A percentile compares a stretch with the other conserved stretches of the same genome.
These are phyloP conservation scores for Metschnikowia peoriensis DNA, from an alignment of 805 yeast species.

Conservation along the genomic window DNA sequence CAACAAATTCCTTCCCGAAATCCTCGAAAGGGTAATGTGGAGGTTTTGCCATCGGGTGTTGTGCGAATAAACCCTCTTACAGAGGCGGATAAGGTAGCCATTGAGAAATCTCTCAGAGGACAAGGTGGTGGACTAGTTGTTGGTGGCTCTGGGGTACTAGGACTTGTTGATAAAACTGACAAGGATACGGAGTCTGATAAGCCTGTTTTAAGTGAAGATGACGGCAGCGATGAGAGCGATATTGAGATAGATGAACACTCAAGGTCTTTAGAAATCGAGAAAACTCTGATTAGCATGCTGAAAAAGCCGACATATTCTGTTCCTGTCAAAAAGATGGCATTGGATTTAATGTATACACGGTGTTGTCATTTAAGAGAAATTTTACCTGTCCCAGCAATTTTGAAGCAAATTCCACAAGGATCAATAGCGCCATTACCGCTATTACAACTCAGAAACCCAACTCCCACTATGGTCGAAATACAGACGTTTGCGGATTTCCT, in stretches of 20 bases:
- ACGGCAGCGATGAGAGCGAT: slow-evolving; percentile 7
- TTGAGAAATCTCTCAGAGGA: slow-evolving; percentile 40
- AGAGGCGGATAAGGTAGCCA: slow-evolving; percentile 48
- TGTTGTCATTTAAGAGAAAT: slow-evolving; percentile 93
- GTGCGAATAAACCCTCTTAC: slow-evolving; percentile 54
- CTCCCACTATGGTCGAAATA: slow-evolving; percentile 85
- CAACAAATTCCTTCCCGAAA: slow-evolving; percentile 89
- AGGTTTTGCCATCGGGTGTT: slow-evolving; percentile 52
- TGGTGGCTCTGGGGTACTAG: slow-evolving; percentile 72
- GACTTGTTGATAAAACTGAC: slow-evolving; percentile 29
- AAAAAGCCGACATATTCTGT: slow-evolving; percentile 22
- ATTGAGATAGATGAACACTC: slow-evolving; percentile 15
- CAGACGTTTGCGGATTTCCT: slow-evolving; percentile 86
- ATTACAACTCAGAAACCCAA: slow-evolving; percentile 77
- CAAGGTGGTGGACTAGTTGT: slow-evolving; percentile 69
- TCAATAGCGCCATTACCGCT: slow-evolving; percentile 71
- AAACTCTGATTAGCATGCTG: slow-evolving; percentile 9
- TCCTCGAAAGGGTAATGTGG: slow-evolving; percentile 77
- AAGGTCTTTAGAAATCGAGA: slow-evolving; percentile 14
- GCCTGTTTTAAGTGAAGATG: slow-evolving; percentile 1
- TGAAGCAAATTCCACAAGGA: slow-evolving; percentile 77
- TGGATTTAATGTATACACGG: slow-evolving; percentile 80
- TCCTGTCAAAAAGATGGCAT: slow-evolving; percentile 45
- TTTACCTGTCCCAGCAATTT: slow-evolving; percentile 85
- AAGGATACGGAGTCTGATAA: slow-evolving; percentile 4